A percentile compares a stretch with the other conserved stretches of the same genome.
These are phyloP conservation scores for Ceratocystis albifundus DNA, from an alignment of 2,329 filamentous ascomycete species.

Conservation along the genomic window DNA sequence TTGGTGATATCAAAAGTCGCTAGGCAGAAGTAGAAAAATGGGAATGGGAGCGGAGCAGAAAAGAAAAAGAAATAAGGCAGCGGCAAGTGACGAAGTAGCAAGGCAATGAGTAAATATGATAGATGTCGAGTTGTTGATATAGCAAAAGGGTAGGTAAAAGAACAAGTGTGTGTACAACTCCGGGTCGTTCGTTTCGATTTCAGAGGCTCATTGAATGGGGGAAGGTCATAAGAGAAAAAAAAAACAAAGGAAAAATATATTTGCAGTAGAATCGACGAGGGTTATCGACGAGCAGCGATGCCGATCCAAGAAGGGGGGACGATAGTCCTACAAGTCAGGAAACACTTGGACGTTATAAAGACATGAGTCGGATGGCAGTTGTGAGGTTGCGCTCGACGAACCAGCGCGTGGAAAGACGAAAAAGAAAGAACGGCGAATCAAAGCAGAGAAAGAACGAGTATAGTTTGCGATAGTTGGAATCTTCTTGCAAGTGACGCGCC, in stretches of 20 bases:
- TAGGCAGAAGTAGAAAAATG: conserved; percentile 12
- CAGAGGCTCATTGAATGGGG: conserved; percentile 34
- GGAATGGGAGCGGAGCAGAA: conserved; percentile 22
- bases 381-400: conserved; percentile 7
- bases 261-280: conserved; percentile 24
- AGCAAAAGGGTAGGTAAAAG: conserved; percentile 12
- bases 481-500: background rate
- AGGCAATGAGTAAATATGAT: background rate
- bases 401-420: conserved; percentile 15
- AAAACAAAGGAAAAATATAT: conserved; percentile 31
- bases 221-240: conserved; percentile 21
- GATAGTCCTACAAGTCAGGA: background rate
- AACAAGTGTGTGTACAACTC: conserved; percentile 26
- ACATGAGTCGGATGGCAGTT: conserved; percentile 14
- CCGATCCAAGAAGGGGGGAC: conserved; percentile 18
- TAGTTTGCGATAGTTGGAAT: conserved; percentile 14
- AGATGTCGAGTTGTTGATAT: background rate
- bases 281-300: conserved; percentile 13
- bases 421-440: conserved; percentile 15
- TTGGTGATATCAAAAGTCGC: conserved; percentile 19
- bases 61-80: conserved; percentile 20
- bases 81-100: conserved; percentile 1
- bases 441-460: background rate
- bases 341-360: conserved; percentile 20
- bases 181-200: conserved; percentile 29